Evolutionary conservation across 176 grass and related monocot species (phyloP), one percentile per base, ranked within the genome.

Genomic region (Zizania latifolia): DNA sequence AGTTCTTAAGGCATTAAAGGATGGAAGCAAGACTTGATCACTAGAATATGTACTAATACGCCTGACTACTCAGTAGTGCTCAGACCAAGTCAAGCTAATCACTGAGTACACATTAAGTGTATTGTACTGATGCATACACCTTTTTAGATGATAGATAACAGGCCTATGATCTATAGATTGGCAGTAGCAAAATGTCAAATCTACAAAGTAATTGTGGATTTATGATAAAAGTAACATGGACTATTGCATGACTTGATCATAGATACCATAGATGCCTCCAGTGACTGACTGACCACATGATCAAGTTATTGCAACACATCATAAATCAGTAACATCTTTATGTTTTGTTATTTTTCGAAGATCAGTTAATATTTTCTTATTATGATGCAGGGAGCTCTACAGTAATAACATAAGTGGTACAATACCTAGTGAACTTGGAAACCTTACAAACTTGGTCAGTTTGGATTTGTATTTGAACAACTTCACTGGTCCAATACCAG

Each of bases 401-500:
- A 96, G 92, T 88, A 96, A 96, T 59, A 92, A 96, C 63, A 96
- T 96, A 70, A 96, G 89, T 13, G 92, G 92, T 6, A 92, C 39
- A 17, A 87, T 96, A 81, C 92, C 92, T 54, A 82, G 83, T 27
- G 89, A 96, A 84, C 83, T 96, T 10, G 92, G 92, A 55, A 92
- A 96, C 60, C 86, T 96, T 33, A 92, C 89, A 60, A 92, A 92
- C 73, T 82, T 96, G 76, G 89, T 96, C 80, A 96, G 92, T 83
- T 92, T 96, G 77, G 92, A 96, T 85, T 77, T 92, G 46, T 96
- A 95, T 75, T 82, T 95, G 64, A 95, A 95, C 89, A 95, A 82
- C 23, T 95, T 95, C 68, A 89, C 83, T 63, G 92, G 86, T 28
- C 72, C 82, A 58, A 95, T 95, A 84, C 92, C 92, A 24, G 80